Base-by-base conservation (phyloP, 352 stramenopile genomes). In the Phytophthora uliginosa region DNA sequence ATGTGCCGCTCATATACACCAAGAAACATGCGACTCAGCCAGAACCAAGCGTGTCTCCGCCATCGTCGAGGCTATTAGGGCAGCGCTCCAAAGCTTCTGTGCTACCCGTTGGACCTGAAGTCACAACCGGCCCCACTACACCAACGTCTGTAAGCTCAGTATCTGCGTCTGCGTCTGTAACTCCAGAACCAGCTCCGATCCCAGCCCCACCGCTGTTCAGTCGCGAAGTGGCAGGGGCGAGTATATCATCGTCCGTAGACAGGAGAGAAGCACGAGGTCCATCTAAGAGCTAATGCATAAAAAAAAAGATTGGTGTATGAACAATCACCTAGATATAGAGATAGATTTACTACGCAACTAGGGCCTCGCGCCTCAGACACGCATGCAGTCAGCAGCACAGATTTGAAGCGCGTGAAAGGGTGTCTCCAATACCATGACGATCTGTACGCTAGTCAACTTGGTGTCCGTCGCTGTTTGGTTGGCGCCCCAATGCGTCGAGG, bases 1-100 rank as follows among this genome's bases (percentile, higher is more conserved):
- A 63, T 2, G 51, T 71, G 45, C 61, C 74, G 24, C 20, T 48
- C 12, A 70, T 66, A 13, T 60, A 50, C 47, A 45, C 64, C 4
- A 77, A 77, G 47, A 77, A 77, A 45, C 69, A 59, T 1, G 36
- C 42, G 1, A 22, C 59, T 26, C 67, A 45, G 8, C 45, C 26
- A 8, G 57, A 74, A 10, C 31, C 60, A 2, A 33, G 24, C 24
- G 13, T 36, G 9, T 63, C 60, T 36, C 47, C 59, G 13, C 28
- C 54, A 31, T 67, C 62, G 4, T 17, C 51, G 26, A 76, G 47
- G 9, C 20, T 63, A 4, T 13, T 65, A 15, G 54, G 53, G 2
- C 71, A 71, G 20, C 72, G 57, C 18, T 92, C 83, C 7, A 90
- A 91, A 59, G 71, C 84, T 26, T 90, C 85, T 0, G 85, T 91